phyloP scores from a whole-genome alignment of 495 filamentous ascomycete species.

The Aspergillus indologenus region DNA sequence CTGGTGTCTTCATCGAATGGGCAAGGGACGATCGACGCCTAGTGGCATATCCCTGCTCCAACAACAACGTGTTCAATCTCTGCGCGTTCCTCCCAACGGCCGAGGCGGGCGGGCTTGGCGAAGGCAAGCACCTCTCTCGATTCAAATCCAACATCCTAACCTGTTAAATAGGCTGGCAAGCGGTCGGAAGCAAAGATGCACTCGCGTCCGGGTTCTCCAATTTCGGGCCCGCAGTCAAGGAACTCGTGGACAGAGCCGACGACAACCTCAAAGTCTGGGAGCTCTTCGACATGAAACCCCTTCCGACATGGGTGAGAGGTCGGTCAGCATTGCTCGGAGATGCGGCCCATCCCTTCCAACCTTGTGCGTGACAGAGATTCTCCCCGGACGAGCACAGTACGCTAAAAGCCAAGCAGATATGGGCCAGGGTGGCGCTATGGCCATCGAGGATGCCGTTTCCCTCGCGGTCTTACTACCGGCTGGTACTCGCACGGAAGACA shows the following conservation, averaged over 20 bases:
- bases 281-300: slow-evolving; percentile 54
- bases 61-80: slow-evolving; percentile 27
- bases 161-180: slow-evolving; percentile 40
- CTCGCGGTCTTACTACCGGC: slow-evolving; percentile 50
- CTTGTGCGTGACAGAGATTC: slow-evolving; percentile 23
- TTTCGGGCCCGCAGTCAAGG: slow-evolving; percentile 42
- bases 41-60: slow-evolving; percentile 30
- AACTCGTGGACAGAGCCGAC: slow-evolving; percentile 41
- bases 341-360: slow-evolving; percentile 59
- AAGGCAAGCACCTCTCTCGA: slow-evolving; percentile 12
- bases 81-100: slow-evolving; percentile 27
- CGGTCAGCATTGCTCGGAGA: slow-evolving; percentile 55
- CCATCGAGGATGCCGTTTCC: slow-evolving; percentile 59
- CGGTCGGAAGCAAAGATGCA: slow-evolving; percentile 34
- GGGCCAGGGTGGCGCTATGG: slow-evolving; percentile 54
- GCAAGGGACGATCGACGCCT: slow-evolving; percentile 21
- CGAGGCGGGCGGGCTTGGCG: slow-evolving; percentile 13
- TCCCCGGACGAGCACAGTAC: not conserved
- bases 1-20: slow-evolving; percentile 30
- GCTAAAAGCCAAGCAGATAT: slow-evolving; percentile 29
- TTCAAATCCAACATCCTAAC: not conserved
- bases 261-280: slow-evolving; percentile 53
- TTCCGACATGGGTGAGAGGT: slow-evolving; percentile 49
- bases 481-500: slow-evolving; percentile 35
- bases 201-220: slow-evolving; percentile 44